Evolutionary conservation across 371 early-diverging fungal genomes (phyloP).

Genomic region (Mortierella sp.): DNA sequence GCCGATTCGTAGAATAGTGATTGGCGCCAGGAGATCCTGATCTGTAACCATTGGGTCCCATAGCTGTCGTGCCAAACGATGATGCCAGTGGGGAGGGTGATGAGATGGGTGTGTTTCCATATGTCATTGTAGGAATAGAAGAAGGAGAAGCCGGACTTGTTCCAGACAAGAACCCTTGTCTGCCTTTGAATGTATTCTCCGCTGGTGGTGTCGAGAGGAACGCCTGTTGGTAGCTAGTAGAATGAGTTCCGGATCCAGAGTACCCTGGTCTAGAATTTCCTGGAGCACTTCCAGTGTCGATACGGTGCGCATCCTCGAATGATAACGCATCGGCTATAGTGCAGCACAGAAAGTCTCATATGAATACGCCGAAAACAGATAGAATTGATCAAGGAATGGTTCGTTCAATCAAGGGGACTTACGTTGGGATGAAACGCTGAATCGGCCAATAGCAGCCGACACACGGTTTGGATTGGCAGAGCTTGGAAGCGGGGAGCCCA

Average conservation of each 20-base stretch:
- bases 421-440: constrained; percentile 39
- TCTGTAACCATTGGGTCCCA: background rate
- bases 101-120: constrained; percentile 22
- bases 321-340: constrained; percentile 58
- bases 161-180: constrained; percentile 14
- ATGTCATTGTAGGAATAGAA: constrained; percentile 8
- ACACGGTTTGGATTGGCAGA: constrained; percentile 41
- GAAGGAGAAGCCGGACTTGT: constrained; percentile 20
- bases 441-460: constrained; percentile 40
- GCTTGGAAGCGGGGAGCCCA: constrained; percentile 30
- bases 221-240: constrained; percentile 27
- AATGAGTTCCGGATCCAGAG: constrained; percentile 21
- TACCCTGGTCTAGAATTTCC: constrained; percentile 26
- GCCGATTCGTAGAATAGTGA: no score
- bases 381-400: background rate
- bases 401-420: background rate
- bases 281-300: constrained; percentile 66
- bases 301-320: constrained; percentile 71
- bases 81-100: constrained; percentile 26
- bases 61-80: constrained; percentile 29
- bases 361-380: background rate
- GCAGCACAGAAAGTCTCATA: background rate
- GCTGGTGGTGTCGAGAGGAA: constrained; percentile 38
- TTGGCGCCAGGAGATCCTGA: background rate
- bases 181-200: constrained; percentile 4